These are phyloP conservation scores for Leccinum uliginosum DNA, from an alignment of 768 basidiomycete genomes.

Conservation along the genomic window DNA sequence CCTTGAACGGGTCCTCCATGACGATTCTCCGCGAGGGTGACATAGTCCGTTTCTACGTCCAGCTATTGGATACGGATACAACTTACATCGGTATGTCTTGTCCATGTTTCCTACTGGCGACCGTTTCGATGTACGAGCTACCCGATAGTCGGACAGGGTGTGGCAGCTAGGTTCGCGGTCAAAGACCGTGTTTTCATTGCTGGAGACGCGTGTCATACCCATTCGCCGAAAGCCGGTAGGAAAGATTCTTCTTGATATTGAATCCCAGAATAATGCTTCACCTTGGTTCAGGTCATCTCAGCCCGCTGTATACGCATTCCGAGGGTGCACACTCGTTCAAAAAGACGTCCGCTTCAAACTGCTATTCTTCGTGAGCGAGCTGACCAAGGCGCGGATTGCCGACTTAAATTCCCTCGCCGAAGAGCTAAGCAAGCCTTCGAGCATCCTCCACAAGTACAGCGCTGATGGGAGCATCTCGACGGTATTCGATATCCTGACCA, in stretches of 20 bases:
- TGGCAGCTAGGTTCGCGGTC: slow-evolving; percentile 58
- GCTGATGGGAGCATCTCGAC: slow-evolving; percentile 14
- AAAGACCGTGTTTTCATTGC: slow-evolving; percentile 71
- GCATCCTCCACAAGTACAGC: slow-evolving; percentile 29
- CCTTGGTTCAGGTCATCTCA: slow-evolving; percentile 44
- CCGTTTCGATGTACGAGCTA: not conserved
- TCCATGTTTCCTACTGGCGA: not conserved
- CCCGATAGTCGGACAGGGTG: slow-evolving; percentile 62
- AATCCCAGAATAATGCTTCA: not conserved
- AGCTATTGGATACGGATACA: slow-evolving; percentile 52
- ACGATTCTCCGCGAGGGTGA: slow-evolving; percentile 70
- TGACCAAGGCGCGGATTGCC: slow-evolving; percentile 18
- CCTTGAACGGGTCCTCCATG: slow-evolving; percentile 64
- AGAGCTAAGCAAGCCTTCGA: slow-evolving; percentile 22
- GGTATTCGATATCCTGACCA: slow-evolving; percentile 32
- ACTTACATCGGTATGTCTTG: slow-evolving; percentile 56
- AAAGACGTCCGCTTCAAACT: slow-evolving; percentile 39
- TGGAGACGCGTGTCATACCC: slow-evolving; percentile 72
- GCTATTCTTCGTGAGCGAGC: slow-evolving; percentile 31
- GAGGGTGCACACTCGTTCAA: no score
- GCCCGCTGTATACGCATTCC: no score
- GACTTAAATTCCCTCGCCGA: slow-evolving; percentile 26
- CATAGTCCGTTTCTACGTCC: slow-evolving; percentile 67
- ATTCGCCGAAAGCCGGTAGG: slow-evolving; percentile 62
- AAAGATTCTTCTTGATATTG: not conserved